phyloP scores from a whole-genome alignment of 1,139 yeast species.

The Candida sanyaensis region DNA sequence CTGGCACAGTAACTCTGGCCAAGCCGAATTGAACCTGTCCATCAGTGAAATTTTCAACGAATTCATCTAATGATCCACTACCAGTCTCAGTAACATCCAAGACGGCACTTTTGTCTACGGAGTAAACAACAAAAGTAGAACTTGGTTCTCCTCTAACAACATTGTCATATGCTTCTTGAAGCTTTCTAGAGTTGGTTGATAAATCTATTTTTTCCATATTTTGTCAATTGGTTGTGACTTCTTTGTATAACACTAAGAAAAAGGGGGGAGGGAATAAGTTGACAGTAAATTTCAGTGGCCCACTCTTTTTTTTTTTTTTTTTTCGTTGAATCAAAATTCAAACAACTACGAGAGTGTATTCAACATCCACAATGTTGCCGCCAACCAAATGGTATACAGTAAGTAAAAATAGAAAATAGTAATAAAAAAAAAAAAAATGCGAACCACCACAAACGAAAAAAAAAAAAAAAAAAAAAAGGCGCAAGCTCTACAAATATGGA shows the following conservation, averaged over 20 bases:
- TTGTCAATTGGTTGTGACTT: constrained; percentile 1
- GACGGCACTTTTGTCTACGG: constrained; percentile 59
- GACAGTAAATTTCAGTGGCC: not conserved
- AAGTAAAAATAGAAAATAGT: not conserved
- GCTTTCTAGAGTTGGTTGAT: constrained; percentile 58
- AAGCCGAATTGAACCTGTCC: constrained; percentile 91
- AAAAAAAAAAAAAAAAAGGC: not conserved
- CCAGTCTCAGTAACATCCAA: constrained; percentile 62
- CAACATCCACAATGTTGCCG: too few species aligned
- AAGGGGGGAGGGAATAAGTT: not conserved
- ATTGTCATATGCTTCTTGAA: constrained; percentile 62
- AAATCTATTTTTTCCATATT: constrained; percentile 58
- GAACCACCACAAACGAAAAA: not conserved
- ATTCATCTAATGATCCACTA: constrained; percentile 69
- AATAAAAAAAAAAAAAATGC: too few species aligned
- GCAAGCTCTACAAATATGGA: not conserved
- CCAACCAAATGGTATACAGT: too few species aligned
- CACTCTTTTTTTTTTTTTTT: not conserved
- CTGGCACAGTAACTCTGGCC: constrained; percentile 85
- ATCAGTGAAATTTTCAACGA: constrained; percentile 80
- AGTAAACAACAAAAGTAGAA: constrained; percentile 61
- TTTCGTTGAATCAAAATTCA: constrained; percentile 1
- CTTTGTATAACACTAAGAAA: not conserved
- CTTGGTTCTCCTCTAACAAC: constrained; percentile 63
- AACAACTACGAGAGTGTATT: not conserved